Evolutionary conservation across 495 filamentous ascomycete genomes (phyloP).

Genomic region (Podospora anserina): DNA sequence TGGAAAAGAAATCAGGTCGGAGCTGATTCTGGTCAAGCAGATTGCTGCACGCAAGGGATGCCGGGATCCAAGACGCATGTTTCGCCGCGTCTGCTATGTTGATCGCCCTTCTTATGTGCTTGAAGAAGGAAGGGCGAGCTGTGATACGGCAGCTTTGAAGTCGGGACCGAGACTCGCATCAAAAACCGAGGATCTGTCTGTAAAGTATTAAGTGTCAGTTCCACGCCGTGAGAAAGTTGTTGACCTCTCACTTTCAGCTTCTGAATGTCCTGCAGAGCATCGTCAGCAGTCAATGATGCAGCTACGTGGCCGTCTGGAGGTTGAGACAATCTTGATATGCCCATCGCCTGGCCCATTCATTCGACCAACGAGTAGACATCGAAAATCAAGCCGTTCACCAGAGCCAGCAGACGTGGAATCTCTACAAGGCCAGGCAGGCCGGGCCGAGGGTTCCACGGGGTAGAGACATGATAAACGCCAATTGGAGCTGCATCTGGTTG

Average conservation of each 20-base stretch:
- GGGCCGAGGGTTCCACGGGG: not conserved
- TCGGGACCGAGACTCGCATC: constrained; percentile 18
- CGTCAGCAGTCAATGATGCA: not conserved
- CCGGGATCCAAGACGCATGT: not conserved
- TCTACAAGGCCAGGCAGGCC: too few relatives aligned
- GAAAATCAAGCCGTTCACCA: too few relatives aligned
- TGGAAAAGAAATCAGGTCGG: not conserved
- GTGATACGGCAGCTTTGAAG: constrained; percentile 13
- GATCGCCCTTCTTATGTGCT: not conserved
- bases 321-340: not conserved
- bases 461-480: not conserved
- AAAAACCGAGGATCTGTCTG: constrained; percentile 1
- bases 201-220: not conserved
- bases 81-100: not conserved
- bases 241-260: not conserved
- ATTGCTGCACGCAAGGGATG: not conserved
- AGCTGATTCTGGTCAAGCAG: too few relatives aligned
- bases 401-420: too few relatives aligned
- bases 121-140: not conserved
- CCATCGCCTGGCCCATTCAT: not conserved
- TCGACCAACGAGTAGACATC: too few relatives aligned
- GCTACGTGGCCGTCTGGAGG: not conserved
- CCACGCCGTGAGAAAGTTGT: not conserved
- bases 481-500: not conserved
- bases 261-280: not conserved